Evolutionary conservation across 441 rosid genomes (phyloP).

Genomic region (Erodium texanum): DNA sequence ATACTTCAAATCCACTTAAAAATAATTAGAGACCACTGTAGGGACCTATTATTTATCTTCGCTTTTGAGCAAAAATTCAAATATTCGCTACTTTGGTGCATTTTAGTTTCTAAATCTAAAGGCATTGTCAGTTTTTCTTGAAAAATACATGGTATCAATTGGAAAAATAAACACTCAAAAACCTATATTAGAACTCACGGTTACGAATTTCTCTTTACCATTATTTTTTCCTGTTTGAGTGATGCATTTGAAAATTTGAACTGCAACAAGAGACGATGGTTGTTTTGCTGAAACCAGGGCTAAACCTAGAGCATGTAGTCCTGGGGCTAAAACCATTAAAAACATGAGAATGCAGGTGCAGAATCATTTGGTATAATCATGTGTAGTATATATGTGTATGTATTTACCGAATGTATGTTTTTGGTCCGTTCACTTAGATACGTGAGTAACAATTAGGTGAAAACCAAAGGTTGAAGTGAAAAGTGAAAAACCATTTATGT

Average conservation of each 20-base stretch:
- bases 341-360: not conserved
- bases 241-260: too few relatives aligned
- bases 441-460: not conserved
- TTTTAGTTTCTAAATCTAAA: not conserved
- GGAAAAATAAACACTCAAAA: not conserved
- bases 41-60: not conserved
- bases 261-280: too few relatives aligned
- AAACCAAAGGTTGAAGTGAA: too few relatives aligned
- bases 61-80: too few relatives aligned
- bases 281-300: not conserved
- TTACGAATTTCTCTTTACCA: too few relatives aligned
- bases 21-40: not conserved
- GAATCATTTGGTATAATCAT: not conserved
- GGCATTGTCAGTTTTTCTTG: not conserved
- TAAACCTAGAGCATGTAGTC: not conserved
- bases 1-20: too few relatives aligned
- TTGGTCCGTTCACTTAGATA: not conserved
- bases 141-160: not conserved
- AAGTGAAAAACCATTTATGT: too few relatives aligned
- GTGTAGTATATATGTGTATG: not conserved
- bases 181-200: not conserved
- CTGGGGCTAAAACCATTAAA: not conserved
- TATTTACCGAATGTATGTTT: not conserved
- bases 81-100: not conserved
- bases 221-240: too few relatives aligned